A percentile compares a stretch with the other conserved stretches of the same genome.
Evolutionary conservation across 139 green algal species (phyloP).

Genomic region (Chlorella sp.): DNA sequence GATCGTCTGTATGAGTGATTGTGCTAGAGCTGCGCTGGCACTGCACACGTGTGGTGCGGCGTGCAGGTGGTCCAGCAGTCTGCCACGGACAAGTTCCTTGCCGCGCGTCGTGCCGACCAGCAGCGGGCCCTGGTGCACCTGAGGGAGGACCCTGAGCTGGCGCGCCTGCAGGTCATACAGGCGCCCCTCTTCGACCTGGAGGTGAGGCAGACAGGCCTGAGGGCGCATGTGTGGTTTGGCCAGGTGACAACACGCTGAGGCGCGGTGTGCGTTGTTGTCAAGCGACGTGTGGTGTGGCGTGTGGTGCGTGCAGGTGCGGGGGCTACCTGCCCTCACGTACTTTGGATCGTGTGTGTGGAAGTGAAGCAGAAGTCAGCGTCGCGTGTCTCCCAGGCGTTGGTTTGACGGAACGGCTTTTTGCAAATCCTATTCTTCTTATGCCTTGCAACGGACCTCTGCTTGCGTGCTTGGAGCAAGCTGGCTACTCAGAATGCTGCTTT

Average conservation of each 20-base stretch:
- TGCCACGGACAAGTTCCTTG: conserved; percentile 63
- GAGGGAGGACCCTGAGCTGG: conserved; percentile 56
- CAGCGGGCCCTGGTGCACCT: conserved; percentile 72
- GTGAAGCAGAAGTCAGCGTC: too few species aligned
- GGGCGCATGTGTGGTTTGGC: background rate
- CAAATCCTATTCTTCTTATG: too few species aligned
- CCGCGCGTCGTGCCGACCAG: conserved; percentile 72
- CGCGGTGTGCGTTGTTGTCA: background rate
- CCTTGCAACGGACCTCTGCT: too few species aligned
- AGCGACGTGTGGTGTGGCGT: background rate
- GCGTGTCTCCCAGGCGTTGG: too few species aligned
- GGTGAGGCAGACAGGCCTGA: conserved; percentile 23
- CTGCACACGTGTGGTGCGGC: background rate
- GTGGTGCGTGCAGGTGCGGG: conserved; percentile 42
- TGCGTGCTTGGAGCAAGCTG: too few species aligned
- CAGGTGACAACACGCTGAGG: background rate
- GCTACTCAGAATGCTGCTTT: too few species aligned
- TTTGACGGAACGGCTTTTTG: too few species aligned
- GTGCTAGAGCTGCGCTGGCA: background rate
- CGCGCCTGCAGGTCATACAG: conserved; percentile 68
- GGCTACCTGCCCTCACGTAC: conserved; percentile 87
- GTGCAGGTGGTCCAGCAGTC: conserved; percentile 37
- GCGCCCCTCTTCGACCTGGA: conserved; percentile 94
- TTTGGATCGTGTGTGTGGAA: conserved; percentile 90
- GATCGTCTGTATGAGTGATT: too few species aligned